phyloP scores from a whole-genome alignment of 164 flowering plant genomes.

The Malania oleifera region DNA sequence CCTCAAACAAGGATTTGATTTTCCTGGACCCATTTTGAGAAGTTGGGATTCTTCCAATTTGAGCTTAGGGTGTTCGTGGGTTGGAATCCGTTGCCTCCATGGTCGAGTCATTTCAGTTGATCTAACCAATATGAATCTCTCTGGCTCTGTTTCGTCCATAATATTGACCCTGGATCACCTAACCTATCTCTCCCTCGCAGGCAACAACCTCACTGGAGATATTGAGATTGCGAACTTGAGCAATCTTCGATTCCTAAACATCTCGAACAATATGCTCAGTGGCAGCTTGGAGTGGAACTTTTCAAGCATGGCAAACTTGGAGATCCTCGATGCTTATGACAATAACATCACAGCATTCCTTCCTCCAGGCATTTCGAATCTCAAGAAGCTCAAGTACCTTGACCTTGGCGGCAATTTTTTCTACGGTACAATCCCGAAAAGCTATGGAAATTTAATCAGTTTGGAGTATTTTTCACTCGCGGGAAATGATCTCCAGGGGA shows the following conservation, averaged over 20 bases:
- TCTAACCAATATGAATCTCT: constrained; percentile 55
- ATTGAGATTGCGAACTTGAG: constrained; percentile 40
- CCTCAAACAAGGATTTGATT: constrained; percentile 51
- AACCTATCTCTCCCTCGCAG: constrained; percentile 53
- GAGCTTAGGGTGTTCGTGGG: constrained; percentile 73
- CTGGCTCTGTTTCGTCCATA: constrained; percentile 49
- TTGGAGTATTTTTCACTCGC: constrained; percentile 64
- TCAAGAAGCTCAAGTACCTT: constrained; percentile 52
- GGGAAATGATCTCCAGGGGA: constrained; percentile 73
- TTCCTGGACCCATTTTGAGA: constrained; percentile 28
- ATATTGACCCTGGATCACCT: constrained; percentile 51
- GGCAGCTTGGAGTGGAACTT: constrained; percentile 76
- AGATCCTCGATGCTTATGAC: constrained; percentile 74
- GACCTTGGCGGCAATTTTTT: constrained; percentile 89
- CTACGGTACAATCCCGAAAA: constrained; percentile 59
- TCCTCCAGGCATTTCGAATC: constrained; percentile 41
- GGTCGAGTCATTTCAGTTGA: constrained; percentile 56
- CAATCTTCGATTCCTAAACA: constrained; percentile 49
- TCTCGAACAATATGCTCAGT: constrained; percentile 71
- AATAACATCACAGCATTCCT: constrained; percentile 71
- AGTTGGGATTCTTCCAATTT: constrained; percentile 53
- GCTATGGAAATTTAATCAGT: constrained; percentile 45
- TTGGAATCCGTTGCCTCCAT: constrained; percentile 50
- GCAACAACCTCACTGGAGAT: constrained; percentile 68
- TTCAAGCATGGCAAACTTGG: constrained; percentile 43